Conservation (phyloP, 208 protist species). For the Trypanosoma mega region DNA sequence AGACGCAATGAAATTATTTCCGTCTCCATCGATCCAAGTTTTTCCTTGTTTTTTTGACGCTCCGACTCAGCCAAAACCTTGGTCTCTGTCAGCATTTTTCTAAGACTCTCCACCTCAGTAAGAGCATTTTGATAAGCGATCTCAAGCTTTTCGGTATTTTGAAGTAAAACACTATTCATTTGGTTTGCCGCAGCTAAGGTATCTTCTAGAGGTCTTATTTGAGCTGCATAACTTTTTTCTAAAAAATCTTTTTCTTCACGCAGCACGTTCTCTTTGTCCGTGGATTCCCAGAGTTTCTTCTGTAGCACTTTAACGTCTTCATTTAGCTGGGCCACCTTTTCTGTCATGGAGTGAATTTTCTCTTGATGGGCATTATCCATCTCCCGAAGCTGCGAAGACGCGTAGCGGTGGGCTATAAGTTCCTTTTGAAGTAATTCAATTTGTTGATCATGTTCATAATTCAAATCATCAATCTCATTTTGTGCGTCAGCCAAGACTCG, state of each 20-base stretch:
- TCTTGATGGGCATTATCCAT: not conserved
- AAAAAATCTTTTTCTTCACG: not conserved
- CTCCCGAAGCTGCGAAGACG: not conserved
- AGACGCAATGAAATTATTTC: conserved; percentile 5
- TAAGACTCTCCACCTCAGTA: conserved; percentile 15
- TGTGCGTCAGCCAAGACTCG: conserved; percentile 5
- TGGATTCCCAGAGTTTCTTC: conserved; percentile 2
- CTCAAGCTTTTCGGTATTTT: conserved; percentile 20
- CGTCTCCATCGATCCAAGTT: conserved; percentile 5
- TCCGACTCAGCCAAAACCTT: not conserved
- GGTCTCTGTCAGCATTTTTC: not conserved
- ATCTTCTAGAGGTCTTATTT: conserved; percentile 16
- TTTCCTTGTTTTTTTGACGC: conserved; percentile 11
- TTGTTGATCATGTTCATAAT: conserved; percentile 14
- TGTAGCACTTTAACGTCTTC: conserved; percentile 1
- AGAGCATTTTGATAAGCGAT: conserved; percentile 7
- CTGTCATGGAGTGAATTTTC: not conserved
- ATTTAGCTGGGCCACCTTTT: conserved; percentile 1
- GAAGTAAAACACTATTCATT: conserved; percentile 15
- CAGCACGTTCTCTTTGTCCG: conserved; percentile 2
- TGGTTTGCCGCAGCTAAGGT: conserved; percentile 2
- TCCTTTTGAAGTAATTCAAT: conserved; percentile 10
- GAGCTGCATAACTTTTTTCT: not conserved
- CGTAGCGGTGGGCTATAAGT: conserved; percentile 5
- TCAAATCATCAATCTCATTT: conserved; percentile 20